Evolutionary conservation across 129 eudicot genomes (phyloP).

Genomic region (Sambucus nigra): DNA sequence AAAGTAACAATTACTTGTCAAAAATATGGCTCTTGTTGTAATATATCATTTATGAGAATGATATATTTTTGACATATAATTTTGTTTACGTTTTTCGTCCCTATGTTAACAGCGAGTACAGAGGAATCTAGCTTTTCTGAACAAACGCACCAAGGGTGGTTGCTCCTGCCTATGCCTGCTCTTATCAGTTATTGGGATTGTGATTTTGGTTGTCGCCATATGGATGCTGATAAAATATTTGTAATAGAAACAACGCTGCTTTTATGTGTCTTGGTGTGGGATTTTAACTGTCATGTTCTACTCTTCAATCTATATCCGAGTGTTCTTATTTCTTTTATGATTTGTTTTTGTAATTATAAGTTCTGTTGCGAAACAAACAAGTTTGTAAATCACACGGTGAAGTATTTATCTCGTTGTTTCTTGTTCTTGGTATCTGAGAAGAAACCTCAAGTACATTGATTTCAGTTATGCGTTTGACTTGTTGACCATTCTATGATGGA

Average conservation of each 20-base stretch:
- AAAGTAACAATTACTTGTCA: too few species aligned
- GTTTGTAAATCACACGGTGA: neutral
- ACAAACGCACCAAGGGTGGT: slow-evolving; percentile 72
- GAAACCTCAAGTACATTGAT: too few species aligned
- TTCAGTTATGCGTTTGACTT: too few species aligned
- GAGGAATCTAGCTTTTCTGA: slow-evolving; percentile 61
- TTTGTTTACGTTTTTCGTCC: neutral
- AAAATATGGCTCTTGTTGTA: too few species aligned
- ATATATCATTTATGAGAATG: too few species aligned
- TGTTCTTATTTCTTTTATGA: neutral
- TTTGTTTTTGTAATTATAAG: neutral
- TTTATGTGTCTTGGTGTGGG: neutral
- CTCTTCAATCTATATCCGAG: too few species aligned
- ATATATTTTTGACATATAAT: neutral
- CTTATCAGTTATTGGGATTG: slow-evolving; percentile 44
- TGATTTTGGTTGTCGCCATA: slow-evolving; percentile 35
- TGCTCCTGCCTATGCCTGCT: slow-evolving; percentile 73
- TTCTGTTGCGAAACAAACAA: slow-evolving; percentile 1
- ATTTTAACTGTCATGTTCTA: neutral
- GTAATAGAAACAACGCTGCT: slow-evolving; percentile 18
- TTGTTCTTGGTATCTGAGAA: too few species aligned
- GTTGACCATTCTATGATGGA: too few species aligned
- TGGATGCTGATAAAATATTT: slow-evolving; percentile 50
- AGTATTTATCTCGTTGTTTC: too few species aligned
- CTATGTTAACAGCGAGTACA: slow-evolving; percentile 54